Percentiles rank a stretch among this genome's conserved stretches.
phyloP scores from a whole-genome alignment of 2,329 filamentous ascomycete genomes.

The Trichophyton equinum region DNA sequence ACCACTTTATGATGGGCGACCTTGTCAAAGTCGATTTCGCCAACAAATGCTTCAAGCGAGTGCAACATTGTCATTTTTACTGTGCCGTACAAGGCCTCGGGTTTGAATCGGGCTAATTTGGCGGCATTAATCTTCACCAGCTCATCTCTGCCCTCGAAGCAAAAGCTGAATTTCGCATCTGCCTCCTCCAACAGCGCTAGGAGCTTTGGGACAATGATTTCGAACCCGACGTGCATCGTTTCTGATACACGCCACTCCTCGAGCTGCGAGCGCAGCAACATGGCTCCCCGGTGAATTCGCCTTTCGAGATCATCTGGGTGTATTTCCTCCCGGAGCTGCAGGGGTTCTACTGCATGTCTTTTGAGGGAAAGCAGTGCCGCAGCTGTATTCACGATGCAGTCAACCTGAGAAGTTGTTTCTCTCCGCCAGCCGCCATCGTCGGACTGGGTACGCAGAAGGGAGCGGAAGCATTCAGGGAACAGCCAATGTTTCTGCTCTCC shows the following conservation, averaged over 20 bases:
- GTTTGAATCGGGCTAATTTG: constrained; percentile 20
- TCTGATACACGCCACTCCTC: constrained; percentile 11
- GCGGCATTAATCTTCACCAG: neutral
- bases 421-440: constrained; percentile 20
- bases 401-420: constrained; percentile 13
- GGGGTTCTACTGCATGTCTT: too few species aligned
- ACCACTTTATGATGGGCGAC: constrained; percentile 23
- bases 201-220: constrained; percentile 24
- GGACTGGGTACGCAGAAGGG: constrained; percentile 19
- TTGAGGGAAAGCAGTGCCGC: constrained; percentile 23
- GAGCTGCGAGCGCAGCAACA: too few species aligned
- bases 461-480: constrained; percentile 25
- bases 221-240: constrained; percentile 24
- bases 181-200: constrained; percentile 18
- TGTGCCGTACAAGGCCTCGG: constrained; percentile 20
- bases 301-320: too few species aligned
- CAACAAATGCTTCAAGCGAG: constrained; percentile 30
- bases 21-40: constrained; percentile 27
- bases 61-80: constrained; percentile 23
- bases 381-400: constrained; percentile 25
- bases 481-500: constrained; percentile 15
- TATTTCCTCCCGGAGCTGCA: too few species aligned
- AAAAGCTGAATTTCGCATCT: constrained; percentile 18
- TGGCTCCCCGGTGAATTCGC: too few species aligned
- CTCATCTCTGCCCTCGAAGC: neutral